Evolutionary conservation across 257 asterid genomes (phyloP), one percentile per base, ranked within the genome.

Genomic region (Forsythia suspensa): DNA sequence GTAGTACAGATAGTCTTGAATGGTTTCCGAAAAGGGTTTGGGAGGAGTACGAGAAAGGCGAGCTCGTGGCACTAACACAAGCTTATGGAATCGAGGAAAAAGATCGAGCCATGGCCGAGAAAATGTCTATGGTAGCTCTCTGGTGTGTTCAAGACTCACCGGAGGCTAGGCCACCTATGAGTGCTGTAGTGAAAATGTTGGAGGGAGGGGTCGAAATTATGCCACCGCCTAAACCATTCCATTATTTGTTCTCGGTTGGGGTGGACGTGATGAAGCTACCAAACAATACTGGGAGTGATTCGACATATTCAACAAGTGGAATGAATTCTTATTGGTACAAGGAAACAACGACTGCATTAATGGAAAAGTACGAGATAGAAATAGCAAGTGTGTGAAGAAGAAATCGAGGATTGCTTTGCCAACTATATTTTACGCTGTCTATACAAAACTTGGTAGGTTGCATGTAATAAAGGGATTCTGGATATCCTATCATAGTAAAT

Each of bases 61-160:
- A 83, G 79, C 46, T 86, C 44, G 43, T 11, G 11, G 71, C 7
- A 18, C 37, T 83, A 44, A 69, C 10, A 5, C 77, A 41, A 6
- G 81, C 39, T 13, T 75, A 84, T 57, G 82, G 84, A 11, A 84
- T 84, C 16, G 85, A 76, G 16, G 84, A 78, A 70, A 79, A 79
- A 11, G 84, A 80, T 52, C 82, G 83, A 51, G 63, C 37, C 12
- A 77, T 52, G 70, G 88, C 82, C 15, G 84, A 84, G 74, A 80
- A 74, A 65, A 72, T 71, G 80, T 82, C 86, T 40, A 73, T 72
- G 84, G 83, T 84, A 46, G 90, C 86, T 0, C 55, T 84, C 8
- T 86, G 87, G 90, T 84, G 88, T 38, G 88, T 80, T 41, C 86
- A 85, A 61, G 85, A 83, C 24, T 70, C 85, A 8, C 87, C 83